A percentile compares a stretch with the other conserved stretches of the same genome.
phyloP scores from a whole-genome alignment of 1,284 basidiomycete species.

The Sanghuangporus weigelae region DNA sequence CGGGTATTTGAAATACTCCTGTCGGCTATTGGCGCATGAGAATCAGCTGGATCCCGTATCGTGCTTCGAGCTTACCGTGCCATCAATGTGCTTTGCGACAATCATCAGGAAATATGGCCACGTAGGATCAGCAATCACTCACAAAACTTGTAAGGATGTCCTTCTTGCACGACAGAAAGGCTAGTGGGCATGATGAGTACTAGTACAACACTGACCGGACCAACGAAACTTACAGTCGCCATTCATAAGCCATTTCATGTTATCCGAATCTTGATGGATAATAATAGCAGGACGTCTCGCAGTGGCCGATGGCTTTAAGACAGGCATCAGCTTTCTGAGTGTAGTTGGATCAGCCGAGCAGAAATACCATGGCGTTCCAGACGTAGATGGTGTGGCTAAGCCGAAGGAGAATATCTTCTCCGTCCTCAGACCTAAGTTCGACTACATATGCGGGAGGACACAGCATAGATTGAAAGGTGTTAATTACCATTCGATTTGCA shows the following conservation, averaged over 20 bases:
- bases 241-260: slow-evolving; percentile 10
- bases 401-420: slow-evolving; percentile 11
- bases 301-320: not conserved
- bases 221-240: not conserved
- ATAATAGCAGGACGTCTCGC: not conserved
- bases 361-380: slow-evolving; percentile 10
- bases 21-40: not conserved
- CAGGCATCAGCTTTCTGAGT: not conserved
- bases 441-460: not conserved
- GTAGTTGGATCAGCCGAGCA: not conserved
- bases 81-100: not conserved
- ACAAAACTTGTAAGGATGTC: slow-evolving; percentile 9
- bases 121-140: not conserved
- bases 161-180: not conserved
- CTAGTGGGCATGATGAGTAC: not conserved
- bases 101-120: not conserved
- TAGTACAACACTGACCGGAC: not conserved
- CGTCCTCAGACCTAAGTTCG: slow-evolving; percentile 6
- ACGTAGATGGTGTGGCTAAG: slow-evolving; percentile 9
- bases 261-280: slow-evolving; percentile 9
- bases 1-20: slow-evolving; percentile 6
- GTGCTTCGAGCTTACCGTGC: not conserved
- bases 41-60: not conserved
- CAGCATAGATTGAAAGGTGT: not conserved
- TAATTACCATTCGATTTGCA: slow-evolving; percentile 12